Percentiles rank a stretch among this genome's conserved stretches.
These are phyloP conservation scores for Penicillium fimorum DNA, from an alignment of 495 filamentous ascomycete species.

Conservation along the genomic window DNA sequence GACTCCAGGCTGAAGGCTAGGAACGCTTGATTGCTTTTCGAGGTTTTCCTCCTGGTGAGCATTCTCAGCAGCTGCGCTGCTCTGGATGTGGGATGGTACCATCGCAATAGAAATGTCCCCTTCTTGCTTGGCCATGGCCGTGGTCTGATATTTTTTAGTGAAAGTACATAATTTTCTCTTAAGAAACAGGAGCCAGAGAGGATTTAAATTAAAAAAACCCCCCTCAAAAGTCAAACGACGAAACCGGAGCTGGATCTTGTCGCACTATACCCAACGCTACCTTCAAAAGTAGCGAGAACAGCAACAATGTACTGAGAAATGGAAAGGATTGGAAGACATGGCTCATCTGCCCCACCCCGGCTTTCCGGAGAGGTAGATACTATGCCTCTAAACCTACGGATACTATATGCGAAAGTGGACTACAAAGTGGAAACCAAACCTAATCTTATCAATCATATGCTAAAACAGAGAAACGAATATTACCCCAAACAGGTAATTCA, in stretches of 20 bases:
- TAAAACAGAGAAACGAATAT: not conserved
- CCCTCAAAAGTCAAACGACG: no score
- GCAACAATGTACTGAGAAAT: no score
- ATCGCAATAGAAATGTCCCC: not conserved
- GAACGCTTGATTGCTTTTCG: slow-evolving; percentile 1
- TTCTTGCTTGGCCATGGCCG: slow-evolving; percentile 1
- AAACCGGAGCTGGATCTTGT: not conserved
- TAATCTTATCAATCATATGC: slow-evolving; percentile 8
- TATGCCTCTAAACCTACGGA: not conserved
- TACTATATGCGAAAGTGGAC: not conserved
- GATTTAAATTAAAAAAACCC: no score
- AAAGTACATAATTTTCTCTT: no score
- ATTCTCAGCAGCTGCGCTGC: slow-evolving; percentile 1
- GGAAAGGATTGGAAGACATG: not conserved
- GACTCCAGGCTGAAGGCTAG: slow-evolving; percentile 26
- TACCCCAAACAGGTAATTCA: not conserved
- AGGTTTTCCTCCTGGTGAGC: not conserved
- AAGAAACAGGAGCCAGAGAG: no score
- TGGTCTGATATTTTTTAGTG: not conserved
- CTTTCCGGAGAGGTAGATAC: not conserved
- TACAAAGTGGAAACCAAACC: not conserved
- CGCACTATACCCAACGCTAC: not conserved
- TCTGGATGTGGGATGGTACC: not conserved
- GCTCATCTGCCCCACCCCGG: not conserved
- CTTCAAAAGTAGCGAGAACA: not conserved